Base-by-base conservation (phyloP, 2,329 filamentous ascomycete species). In the Aspergillus caelatus region DNA sequence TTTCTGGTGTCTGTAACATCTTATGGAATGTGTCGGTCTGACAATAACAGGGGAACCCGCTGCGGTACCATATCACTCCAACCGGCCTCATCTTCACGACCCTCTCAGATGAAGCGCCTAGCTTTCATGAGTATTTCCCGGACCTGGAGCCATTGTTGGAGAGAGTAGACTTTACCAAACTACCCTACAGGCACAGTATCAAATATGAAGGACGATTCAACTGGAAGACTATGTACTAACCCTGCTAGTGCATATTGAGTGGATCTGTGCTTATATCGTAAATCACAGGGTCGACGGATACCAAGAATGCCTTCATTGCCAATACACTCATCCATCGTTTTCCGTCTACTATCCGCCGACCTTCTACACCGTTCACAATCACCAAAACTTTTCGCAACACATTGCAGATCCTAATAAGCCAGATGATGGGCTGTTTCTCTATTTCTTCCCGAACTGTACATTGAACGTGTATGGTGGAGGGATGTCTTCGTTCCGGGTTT, bases 261-360 rank as follows among this genome's bases (percentile, higher is more conserved):
- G 53, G 4, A 52, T n/a, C 7, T 36, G 21, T 10, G 4, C 4
- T 45, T 12, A 52, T 52, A 21, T 21, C 4, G 26, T 21, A 21
- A 39, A 55, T 11, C 55, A 3, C 60, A 83, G 80, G 81, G 83
- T 86, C 28, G 84, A 86, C 63, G 84, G 84, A 9, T 86, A 85
- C 65, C 84, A 86, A 71, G 85, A 87, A 72, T 87, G 85, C 65
- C 78, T 87, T 23, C 84, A 86, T 70, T 86, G 84, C 74, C 82
- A 84, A 68, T 87, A 86, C 72, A 86, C 85, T 0, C 85, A 87
- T 64, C 84, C 84, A 0, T 82, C 82, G 6, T 87, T 87, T 72
- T 82, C 81, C 23, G 77, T 84, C 62, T 82, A 79, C 65, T 87
- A 87, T 61, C 83, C 84, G 6, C 83, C 84, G 3, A 84, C 83